A percentile compares a stretch with the other conserved stretches of the same genome.
Evolutionary conservation across 768 basidiomycete genomes (phyloP).

Genomic region (Tulasnella sp.): DNA sequence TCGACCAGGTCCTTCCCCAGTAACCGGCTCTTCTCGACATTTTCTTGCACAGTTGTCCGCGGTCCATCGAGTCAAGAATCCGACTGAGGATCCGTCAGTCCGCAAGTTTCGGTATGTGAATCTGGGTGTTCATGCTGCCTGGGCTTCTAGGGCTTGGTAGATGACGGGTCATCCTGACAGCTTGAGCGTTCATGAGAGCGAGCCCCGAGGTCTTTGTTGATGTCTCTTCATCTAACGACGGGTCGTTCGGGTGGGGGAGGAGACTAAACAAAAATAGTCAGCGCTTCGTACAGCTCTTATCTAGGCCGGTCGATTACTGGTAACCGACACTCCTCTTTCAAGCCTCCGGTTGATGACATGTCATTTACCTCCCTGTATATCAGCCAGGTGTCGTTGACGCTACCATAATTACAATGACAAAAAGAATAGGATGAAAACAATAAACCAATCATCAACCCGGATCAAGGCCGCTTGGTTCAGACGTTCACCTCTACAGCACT

Average conservation of each 20-base stretch:
- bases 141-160: neutral
- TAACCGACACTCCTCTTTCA: too few species aligned
- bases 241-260: neutral
- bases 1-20: neutral
- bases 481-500: neutral
- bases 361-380: too few species aligned
- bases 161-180: neutral
- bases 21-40: neutral
- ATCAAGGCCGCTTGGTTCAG: neutral
- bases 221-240: neutral
- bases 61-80: neutral
- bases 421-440: neutral
- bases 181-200: neutral
- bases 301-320: too few species aligned
- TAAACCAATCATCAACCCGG: neutral
- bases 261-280: neutral
- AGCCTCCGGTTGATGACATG: too few species aligned
- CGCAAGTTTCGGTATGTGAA: neutral
- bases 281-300: too few species aligned
- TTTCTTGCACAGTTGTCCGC: neutral
- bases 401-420: too few species aligned
- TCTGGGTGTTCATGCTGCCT: neutral
- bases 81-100: neutral
- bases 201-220: neutral
- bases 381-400: too few species aligned